Conservation (phyloP, 331 rosid genomes). For the Acacia pycnantha region DNA sequence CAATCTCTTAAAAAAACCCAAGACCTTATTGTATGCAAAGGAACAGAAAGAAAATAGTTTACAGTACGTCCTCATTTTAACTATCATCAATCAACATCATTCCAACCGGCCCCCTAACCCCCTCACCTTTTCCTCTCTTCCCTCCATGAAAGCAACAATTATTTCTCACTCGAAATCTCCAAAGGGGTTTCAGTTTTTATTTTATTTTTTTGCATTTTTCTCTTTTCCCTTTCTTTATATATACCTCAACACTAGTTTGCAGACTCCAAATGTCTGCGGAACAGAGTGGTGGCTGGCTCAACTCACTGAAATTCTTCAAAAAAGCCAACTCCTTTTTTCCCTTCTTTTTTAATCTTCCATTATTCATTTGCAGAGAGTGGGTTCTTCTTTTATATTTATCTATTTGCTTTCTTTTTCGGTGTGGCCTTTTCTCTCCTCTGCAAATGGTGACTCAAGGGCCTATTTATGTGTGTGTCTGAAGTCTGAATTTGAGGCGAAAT, state of each 20-base stretch:
- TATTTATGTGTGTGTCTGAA: constrained; percentile 48
- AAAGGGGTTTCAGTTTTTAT: background rate
- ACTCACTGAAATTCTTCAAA: constrained; percentile 28
- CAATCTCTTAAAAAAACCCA: background rate
- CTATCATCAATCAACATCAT: constrained; percentile 30
- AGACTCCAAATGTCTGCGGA: constrained; percentile 22
- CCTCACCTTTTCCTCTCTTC: constrained; percentile 21
- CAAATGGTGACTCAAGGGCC: constrained; percentile 58
- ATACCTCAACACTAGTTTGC: background rate
- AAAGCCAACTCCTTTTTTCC: constrained; percentile 30
- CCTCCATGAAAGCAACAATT: constrained; percentile 32
- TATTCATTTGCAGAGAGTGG: background rate
- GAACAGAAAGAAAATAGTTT: constrained; percentile 29
- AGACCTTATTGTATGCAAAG: constrained; percentile 23
- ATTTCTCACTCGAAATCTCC: constrained; percentile 29
- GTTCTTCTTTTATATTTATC: background rate
- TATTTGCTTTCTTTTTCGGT: constrained; percentile 32
- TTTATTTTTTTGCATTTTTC: background rate
- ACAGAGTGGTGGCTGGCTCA: constrained; percentile 18
- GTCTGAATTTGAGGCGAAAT: constrained; percentile 26
- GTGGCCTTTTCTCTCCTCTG: constrained; percentile 9
- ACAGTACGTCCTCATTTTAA: constrained; percentile 29
- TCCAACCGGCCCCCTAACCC: constrained; percentile 29
- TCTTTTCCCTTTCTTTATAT: background rate
- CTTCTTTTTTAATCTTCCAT: background rate